Evolutionary conservation across 352 stramenopile genomes (phyloP).

Genomic region (Blastocystis sp.): DNA sequence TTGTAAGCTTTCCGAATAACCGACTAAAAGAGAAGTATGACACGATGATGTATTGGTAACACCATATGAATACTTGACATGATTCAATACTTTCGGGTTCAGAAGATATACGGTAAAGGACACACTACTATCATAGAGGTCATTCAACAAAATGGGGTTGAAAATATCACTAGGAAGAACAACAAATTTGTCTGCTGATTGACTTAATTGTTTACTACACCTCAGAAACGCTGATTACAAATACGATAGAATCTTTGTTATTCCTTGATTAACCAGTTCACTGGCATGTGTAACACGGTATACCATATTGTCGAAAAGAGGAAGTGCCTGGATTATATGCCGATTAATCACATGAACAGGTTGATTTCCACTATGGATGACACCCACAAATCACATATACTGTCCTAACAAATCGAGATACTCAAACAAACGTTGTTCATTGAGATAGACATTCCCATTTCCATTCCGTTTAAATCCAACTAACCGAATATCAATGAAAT

Average conservation of each 20-base stretch:
- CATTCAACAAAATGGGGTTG: constrained; percentile 1
- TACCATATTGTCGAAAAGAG: constrained; percentile 13
- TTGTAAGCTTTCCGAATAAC: not conserved
- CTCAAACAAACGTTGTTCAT: constrained; percentile 3
- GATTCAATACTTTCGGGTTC: not conserved
- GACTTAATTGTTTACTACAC: not conserved
- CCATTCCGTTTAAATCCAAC: constrained; percentile 59
- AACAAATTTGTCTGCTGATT: not conserved
- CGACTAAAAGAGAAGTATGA: not conserved
- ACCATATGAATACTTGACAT: not conserved
- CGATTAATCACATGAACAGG: not conserved
- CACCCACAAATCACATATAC: not conserved
- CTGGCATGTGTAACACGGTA: constrained; percentile 47
- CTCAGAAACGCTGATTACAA: not conserved
- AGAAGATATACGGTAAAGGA: constrained; percentile 56
- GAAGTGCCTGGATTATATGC: not conserved
- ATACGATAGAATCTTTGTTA: not conserved
- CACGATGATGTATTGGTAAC: not conserved
- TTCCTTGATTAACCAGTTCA: constrained; percentile 18
- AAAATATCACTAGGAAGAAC: not conserved
- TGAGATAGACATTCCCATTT: constrained; percentile 34
- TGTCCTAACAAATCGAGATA: constrained; percentile 19
- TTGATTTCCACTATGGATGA: not conserved
- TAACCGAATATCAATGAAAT: constrained; percentile 43
- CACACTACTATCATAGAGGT: constrained; percentile 52